These are phyloP conservation scores for Kwoniella sp. DNA, from an alignment of 768 basidiomycete genomes.

Conservation along the genomic window DNA sequence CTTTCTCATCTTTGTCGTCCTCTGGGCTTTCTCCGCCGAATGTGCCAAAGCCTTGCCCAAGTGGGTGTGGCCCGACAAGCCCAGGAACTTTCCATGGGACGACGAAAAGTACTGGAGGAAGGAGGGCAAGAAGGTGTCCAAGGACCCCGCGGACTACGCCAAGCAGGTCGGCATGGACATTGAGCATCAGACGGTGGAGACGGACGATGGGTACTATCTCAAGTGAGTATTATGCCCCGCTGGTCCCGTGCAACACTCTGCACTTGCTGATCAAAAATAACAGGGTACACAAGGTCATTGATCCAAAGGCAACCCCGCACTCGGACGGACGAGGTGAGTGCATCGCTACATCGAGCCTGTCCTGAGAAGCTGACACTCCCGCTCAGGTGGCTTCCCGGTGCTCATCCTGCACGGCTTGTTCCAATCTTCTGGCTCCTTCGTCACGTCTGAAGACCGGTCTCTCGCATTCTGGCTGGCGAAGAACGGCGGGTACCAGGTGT, in stretches of 20 bases:
- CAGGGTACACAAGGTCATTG: slow-evolving; percentile 51
- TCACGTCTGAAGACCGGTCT: slow-evolving; percentile 56
- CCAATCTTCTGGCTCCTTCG: slow-evolving; percentile 55
- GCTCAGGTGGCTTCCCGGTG: slow-evolving; percentile 52
- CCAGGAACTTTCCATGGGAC: slow-evolving; percentile 52
- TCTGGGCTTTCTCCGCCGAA: slow-evolving; percentile 51
- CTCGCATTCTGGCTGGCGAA: slow-evolving; percentile 57
- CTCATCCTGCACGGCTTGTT: slow-evolving; percentile 56
- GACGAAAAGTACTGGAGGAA: slow-evolving; percentile 49
- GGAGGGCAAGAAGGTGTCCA: slow-evolving; percentile 50
- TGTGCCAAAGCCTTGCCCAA: slow-evolving; percentile 26
- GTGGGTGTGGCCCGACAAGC: slow-evolving; percentile 30
- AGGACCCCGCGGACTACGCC: slow-evolving; percentile 55
- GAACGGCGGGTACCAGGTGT: slow-evolving; percentile 55
- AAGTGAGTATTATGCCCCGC: slow-evolving; percentile 40
- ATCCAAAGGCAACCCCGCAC: slow-evolving; percentile 44
- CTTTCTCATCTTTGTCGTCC: slow-evolving; percentile 53
- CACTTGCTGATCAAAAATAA: background rate
- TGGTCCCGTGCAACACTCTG: background rate
- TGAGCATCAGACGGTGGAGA: slow-evolving; percentile 53
- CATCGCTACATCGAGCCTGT: background rate
- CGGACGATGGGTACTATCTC: slow-evolving; percentile 55
- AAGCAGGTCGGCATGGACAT: slow-evolving; percentile 54
- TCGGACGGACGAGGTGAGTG: slow-evolving; percentile 43
- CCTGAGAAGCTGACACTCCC: background rate